Evolutionary conservation across 768 basidiomycete genomes (phyloP).

Genomic region (Macrolepiota fuliginosa): DNA sequence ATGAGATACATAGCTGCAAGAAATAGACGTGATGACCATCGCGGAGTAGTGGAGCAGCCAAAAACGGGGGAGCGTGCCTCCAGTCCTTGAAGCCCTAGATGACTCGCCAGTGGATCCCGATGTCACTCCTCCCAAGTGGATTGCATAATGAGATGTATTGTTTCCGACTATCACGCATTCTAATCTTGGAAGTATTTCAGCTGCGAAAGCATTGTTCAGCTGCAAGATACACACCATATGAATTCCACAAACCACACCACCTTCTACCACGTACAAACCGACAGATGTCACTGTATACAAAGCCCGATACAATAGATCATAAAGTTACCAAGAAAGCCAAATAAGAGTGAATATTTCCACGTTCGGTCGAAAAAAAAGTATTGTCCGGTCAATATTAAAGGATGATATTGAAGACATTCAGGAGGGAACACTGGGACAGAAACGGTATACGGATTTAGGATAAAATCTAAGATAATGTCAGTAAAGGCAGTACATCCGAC

Average conservation of each 20-base stretch:
- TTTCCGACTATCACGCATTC: background rate
- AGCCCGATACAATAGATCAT: constrained; percentile 9
- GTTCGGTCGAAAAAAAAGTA: background rate
- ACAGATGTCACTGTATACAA: background rate
- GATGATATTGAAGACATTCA: background rate
- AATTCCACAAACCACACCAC: background rate
- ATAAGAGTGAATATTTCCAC: background rate
- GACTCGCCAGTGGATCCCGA: background rate
- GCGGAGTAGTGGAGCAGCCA: background rate
- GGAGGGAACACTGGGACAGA: background rate
- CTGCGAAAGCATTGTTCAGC: background rate
- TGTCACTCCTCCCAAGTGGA: too few relatives aligned
- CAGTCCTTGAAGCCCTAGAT: background rate
- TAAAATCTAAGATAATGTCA: constrained; percentile 2
- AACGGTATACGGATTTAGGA: constrained; percentile 7
- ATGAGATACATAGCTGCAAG: background rate
- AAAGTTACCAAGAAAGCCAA: constrained; percentile 3
- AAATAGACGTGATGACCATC: background rate
- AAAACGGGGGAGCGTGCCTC: too few relatives aligned
- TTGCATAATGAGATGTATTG: background rate
- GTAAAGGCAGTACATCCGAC: background rate
- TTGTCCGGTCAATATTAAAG: background rate
- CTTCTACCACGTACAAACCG: background rate
- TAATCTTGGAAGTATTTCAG: background rate
- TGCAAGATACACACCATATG: background rate